Percentiles rank a stretch among this genome's conserved stretches.
Evolutionary conservation across 345 rosid species (phyloP).

Genomic region (Euclidium syriacum): DNA sequence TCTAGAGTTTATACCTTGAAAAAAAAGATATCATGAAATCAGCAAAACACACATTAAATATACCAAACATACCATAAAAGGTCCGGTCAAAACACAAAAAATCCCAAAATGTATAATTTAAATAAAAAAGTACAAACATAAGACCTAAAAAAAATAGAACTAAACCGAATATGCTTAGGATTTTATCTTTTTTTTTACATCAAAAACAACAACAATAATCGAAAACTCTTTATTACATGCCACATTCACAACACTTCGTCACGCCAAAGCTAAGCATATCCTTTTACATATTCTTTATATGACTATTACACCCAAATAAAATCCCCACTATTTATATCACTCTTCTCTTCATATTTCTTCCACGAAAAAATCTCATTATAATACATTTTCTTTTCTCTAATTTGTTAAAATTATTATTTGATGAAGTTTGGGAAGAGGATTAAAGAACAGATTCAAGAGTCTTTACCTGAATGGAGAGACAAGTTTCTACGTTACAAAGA

Average conservation of each 20-base stretch:
- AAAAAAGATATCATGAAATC: conserved; percentile 18
- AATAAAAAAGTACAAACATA: conserved; percentile 3
- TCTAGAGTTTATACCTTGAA: conserved; percentile 30
- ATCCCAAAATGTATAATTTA: neutral
- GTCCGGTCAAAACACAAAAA: conserved; percentile 26
- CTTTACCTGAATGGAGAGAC: conserved; percentile 78
- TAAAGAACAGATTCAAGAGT: conserved; percentile 69
- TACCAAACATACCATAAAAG: conserved; percentile 30
- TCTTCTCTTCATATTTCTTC: conserved; percentile 14
- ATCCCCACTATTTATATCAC: conserved; percentile 24
- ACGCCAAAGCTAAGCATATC: conserved; percentile 38
- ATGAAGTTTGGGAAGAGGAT: conserved; percentile 94
- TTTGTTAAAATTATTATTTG: neutral
- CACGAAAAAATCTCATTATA: conserved; percentile 8
- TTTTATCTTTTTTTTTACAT: neutral
- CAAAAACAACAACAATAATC: conserved; percentile 10
- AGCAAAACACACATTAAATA: conserved; percentile 18
- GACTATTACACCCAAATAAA: too few relatives aligned
- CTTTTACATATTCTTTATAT: conserved; percentile 22
- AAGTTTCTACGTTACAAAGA: conserved; percentile 70
- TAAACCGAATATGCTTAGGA: conserved; percentile 30
- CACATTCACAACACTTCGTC: conserved; percentile 34
- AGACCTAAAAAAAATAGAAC: conserved; percentile 17
- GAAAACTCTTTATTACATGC: conserved; percentile 26
- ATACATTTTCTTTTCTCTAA: neutral